Conservation (phyloP, 192 early-diverging fungal genomes). For the Phlyctochytrium bullatum region DNA sequence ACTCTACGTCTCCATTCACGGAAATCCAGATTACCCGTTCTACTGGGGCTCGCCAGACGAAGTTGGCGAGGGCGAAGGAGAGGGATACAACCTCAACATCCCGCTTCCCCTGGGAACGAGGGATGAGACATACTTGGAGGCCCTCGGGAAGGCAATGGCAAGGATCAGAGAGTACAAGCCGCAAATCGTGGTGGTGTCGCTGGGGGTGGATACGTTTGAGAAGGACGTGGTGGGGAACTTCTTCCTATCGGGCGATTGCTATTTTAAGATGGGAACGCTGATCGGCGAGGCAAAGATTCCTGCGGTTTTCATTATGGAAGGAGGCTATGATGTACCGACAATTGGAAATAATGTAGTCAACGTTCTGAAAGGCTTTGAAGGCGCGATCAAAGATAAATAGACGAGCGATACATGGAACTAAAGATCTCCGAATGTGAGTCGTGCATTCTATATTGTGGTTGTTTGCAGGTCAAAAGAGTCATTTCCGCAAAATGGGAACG, state of each 20-base stretch:
- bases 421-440: too few species aligned
- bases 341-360: slow-evolving; percentile 32
- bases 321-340: slow-evolving; percentile 25
- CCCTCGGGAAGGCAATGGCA: slow-evolving; percentile 41
- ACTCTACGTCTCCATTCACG: slow-evolving; percentile 64
- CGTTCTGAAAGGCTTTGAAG: slow-evolving; percentile 26
- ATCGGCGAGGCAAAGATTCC: slow-evolving; percentile 16
- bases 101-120: slow-evolving; percentile 54
- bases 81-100: slow-evolving; percentile 68
- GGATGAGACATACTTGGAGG: slow-evolving; percentile 55
- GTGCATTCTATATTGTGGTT: too few species aligned
- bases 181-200: slow-evolving; percentile 57
- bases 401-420: too few species aligned
- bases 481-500: too few species aligned
- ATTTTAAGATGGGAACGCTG: slow-evolving; percentile 20
- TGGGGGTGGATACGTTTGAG: slow-evolving; percentile 66
- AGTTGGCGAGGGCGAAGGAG: slow-evolving; percentile 55
- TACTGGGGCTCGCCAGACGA: slow-evolving; percentile 59
- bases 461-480: too few species aligned
- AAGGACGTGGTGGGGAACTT: slow-evolving; percentile 40
- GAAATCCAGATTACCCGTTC: slow-evolving; percentile 58
- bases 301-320: slow-evolving; percentile 42
- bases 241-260: slow-evolving; percentile 27
- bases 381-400: not conserved
- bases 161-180: slow-evolving; percentile 50